These are phyloP conservation scores for Starmera dryadoides DNA, from an alignment of 805 yeast genomes.

Conservation along the genomic window DNA sequence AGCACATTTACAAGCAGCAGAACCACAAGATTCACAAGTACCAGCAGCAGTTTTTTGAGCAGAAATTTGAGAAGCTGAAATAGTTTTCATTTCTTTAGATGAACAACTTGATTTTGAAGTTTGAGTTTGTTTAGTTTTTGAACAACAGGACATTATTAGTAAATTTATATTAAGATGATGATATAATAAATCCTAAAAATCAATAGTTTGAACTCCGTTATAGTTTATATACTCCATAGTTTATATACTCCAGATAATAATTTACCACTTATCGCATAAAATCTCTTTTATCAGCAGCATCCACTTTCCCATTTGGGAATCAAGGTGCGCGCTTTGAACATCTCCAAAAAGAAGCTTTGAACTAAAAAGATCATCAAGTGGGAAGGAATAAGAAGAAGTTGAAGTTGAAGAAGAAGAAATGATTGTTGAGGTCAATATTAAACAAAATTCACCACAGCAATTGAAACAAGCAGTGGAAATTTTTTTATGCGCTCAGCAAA, in stretches of 20 bases:
- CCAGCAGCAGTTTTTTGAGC: constrained; percentile 17
- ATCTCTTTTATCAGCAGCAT: no score
- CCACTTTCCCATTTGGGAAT: no score
- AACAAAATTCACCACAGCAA: not conserved
- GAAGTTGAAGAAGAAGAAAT: no score
- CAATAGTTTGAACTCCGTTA: not conserved
- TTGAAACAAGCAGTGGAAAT: not conserved
- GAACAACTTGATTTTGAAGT: not conserved
- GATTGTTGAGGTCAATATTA: not conserved
- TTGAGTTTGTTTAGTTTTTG: constrained; percentile 2
- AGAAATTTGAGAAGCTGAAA: constrained; percentile 5
- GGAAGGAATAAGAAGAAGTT: no score
- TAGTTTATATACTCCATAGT: no score
- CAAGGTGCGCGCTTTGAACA: no score
- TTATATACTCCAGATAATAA: no score
- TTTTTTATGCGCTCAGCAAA: not conserved
- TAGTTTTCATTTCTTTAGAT: constrained; percentile 2
- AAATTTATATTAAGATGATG: not conserved
- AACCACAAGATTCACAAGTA: constrained; percentile 16
- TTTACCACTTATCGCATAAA: no score
- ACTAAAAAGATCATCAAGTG: no score
- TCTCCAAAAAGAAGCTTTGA: no score
- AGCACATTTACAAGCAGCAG: constrained; percentile 19
- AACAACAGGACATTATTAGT: not conserved
- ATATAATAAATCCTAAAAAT: not conserved